These are phyloP conservation scores for Scedosporium boydii DNA, from an alignment of 2,329 filamentous ascomycete species.

Conservation along the genomic window DNA sequence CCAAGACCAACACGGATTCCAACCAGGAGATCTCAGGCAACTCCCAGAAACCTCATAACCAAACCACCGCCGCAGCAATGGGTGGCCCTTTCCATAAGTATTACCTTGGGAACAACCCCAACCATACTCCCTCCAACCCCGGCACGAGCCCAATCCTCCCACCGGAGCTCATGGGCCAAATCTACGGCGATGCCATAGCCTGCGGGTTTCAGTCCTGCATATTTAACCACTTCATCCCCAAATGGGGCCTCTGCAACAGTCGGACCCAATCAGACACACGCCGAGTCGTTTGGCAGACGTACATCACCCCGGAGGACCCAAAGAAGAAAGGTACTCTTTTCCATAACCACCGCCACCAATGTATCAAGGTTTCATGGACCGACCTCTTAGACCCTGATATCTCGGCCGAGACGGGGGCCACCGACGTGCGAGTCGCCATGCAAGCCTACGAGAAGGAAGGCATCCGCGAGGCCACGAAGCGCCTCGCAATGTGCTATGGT, in stretches of 20 bases:
- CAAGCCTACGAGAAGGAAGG: background rate
- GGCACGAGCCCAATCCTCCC: background rate
- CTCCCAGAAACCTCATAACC: background rate
- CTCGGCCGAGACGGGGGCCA: background rate
- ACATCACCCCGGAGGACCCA: background rate
- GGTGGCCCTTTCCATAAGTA: background rate
- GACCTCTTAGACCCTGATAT: background rate
- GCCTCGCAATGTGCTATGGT: constrained; percentile 3
- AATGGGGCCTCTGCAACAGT: background rate
- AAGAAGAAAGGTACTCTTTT: background rate
- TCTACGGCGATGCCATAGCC: background rate
- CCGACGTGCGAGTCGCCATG: background rate
- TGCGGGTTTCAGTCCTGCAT: background rate
- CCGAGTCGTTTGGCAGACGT: background rate
- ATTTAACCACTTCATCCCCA: background rate
- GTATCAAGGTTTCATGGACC: background rate
- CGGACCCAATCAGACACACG: background rate
- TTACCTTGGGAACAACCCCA: background rate
- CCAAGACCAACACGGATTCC: too few species aligned
- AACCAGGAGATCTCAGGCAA: background rate
- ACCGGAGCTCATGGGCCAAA: background rate
- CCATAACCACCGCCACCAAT: background rate
- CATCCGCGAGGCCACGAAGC: background rate
- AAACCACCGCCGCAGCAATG: background rate
- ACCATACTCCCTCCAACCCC: background rate